Evolutionary conservation across 2,329 filamentous ascomycete species (phyloP).

Genomic region (Phaeomoniella chlamydospora): DNA sequence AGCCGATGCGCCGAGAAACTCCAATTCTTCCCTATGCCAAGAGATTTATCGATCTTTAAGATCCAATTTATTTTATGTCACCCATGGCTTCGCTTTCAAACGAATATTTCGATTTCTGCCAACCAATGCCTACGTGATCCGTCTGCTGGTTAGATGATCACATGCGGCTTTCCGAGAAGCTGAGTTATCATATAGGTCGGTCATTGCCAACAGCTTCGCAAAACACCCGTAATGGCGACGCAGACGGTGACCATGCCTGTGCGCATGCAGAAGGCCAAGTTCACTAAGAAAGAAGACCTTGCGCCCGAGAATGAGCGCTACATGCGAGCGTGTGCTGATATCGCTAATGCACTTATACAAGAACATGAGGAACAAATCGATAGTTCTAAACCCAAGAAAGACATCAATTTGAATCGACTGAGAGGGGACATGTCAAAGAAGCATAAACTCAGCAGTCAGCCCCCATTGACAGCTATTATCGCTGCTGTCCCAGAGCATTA

Average conservation of each 20-base stretch:
- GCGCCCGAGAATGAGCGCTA: constrained; percentile 90
- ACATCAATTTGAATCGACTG: constrained; percentile 84
- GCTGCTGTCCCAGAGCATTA: constrained; percentile 98
- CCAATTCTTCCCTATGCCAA: too few relatives aligned
- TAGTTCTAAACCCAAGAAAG: constrained; percentile 56
- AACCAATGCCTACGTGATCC: too few relatives aligned
- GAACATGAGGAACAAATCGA: constrained; percentile 77
- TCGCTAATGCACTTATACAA: constrained; percentile 84
- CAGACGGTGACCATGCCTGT: constrained; percentile 44
- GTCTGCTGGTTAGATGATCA: too few relatives aligned
- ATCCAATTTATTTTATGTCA: too few relatives aligned
- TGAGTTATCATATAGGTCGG: too few relatives aligned
- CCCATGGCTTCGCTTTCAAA: too few relatives aligned
- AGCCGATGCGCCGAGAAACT: too few relatives aligned
- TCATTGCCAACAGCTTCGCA: too few relatives aligned
- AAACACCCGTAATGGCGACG: constrained; percentile 43
- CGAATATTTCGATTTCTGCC: too few relatives aligned
- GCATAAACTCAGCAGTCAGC: constrained; percentile 74
- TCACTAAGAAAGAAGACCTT: constrained; percentile 59
- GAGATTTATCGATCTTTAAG: too few relatives aligned
- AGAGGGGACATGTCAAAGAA: constrained; percentile 84
- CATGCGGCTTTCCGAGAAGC: too few relatives aligned
- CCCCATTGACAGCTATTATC: constrained; percentile 90
- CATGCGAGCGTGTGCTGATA: constrained; percentile 86
- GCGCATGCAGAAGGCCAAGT: constrained; percentile 32